Base-by-base conservation (phyloP, 768 basidiomycete genomes). In the Paxillus involutus region DNA sequence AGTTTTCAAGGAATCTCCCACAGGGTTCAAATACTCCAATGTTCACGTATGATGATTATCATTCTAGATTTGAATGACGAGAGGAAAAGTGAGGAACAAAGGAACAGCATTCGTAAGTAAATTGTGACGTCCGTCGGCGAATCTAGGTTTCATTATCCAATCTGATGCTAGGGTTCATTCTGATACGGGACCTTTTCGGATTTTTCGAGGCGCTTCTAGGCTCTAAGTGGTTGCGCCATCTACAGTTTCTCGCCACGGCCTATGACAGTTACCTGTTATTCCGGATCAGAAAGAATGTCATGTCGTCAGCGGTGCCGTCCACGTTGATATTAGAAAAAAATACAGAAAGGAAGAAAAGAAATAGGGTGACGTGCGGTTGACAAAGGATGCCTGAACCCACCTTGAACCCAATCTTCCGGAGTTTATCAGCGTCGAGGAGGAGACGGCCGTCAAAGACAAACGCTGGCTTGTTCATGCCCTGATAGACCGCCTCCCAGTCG, bases 371-470 rank as follows among this genome's bases (percentile, higher is more conserved):
- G 16, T 24, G 17, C 11, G 10, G 10, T 19, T 24, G 6, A 44
- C 19, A 26, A 9, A 42, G 35, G 11, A 43, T 33, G 29, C 16
- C 26, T 4, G 44, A 33, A 56, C 59, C 47, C 17, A 89, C 89
- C 72, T 83, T 90, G 85, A 98, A 98, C 37, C 96, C 96, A 65
- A 98, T 97, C 65, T 82, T 70, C 63, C 81, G 82, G 58, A 98
- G 78, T 70, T 83, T 81, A 47, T 85, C 84, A 10, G 83, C 84
- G 66, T 98, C 90, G 42, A 98, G 80, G 64, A 98, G 80, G 57
- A 97, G 76, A 32, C 94, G 83, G 5, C 94, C 94, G 68, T 98
- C 96, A 65, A 98, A 98, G 59, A 99, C 81, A 67, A 97, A 98
- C 5, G 97, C 96, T n/a, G 97, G 97, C 79, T 98, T 97, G 66